These are phyloP conservation scores for Beta lomatogona DNA, from an alignment of 179 eudicot genomes.

Conservation along the genomic window DNA sequence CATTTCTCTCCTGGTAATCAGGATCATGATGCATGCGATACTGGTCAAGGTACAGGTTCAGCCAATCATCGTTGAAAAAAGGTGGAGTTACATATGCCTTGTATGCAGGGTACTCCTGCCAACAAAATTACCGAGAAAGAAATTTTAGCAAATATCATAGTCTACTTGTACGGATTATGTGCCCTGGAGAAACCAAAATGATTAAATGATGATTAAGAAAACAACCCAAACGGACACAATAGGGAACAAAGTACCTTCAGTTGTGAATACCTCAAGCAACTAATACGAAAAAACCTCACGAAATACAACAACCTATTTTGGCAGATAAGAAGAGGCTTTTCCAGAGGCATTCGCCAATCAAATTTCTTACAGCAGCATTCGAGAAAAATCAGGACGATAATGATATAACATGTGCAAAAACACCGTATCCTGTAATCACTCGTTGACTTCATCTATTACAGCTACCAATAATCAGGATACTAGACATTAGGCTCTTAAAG, in stretches of 20 bases:
- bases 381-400: neutral
- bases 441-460: neutral
- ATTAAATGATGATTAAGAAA: neutral
- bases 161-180: neutral
- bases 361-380: neutral
- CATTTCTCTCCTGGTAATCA: constrained; percentile 50
- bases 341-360: neutral
- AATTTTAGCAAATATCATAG: constrained; percentile 2
- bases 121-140: constrained; percentile 26
- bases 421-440: neutral
- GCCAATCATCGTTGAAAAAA: constrained; percentile 88
- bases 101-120: constrained; percentile 93
- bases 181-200: neutral
- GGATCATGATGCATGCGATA: constrained; percentile 69
- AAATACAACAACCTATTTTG: neutral
- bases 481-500: neutral
- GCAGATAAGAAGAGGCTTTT: neutral
- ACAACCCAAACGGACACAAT: neutral
- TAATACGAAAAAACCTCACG: neutral
- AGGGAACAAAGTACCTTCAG: neutral
- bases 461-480: neutral
- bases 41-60: constrained; percentile 84
- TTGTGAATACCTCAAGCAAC: neutral
- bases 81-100: constrained; percentile 72
- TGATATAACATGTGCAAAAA: neutral